Evolutionary conservation across 805 yeast species (phyloP), one percentile per base, ranked within the genome.

Genomic region (Saturnispora halmiae): DNA sequence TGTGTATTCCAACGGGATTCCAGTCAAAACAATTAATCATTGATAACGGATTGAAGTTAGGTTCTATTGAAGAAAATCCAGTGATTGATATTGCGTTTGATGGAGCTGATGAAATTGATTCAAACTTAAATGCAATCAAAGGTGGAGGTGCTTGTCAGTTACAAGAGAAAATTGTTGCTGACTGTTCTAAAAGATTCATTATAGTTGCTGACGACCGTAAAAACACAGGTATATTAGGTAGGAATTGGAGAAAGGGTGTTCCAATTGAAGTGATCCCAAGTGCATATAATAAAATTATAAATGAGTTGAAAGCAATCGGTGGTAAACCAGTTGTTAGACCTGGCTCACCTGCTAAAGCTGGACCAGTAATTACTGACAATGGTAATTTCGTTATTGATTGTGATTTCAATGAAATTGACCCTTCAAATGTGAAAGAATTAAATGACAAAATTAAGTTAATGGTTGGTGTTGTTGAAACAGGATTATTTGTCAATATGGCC

Each of bases 91-190:
- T 92, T 51, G 95, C 96, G 2, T 92, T 92, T 59, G 99, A 92
- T 61, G 99, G 99, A 34, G 97, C 98, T 2, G 99, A 92, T 62
- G 98, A 92, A 63, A 88, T 88, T 43, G 98, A 90, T 61, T 57
- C 74, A 4, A 57, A 70, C 16, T 69, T 92, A 52, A 84, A 87
- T 57, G 78, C 88, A 53, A 92, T 92, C 59, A 92, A 92, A 64
- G 99, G 99, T 50, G 99, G 99, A 36, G 99, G 99, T 31, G 99
- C 96, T 2, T 92, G 99, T 61, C 69, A 87, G 47, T 81, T 92
- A 65, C 98, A 90, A 65, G 99, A 92, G 61, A 92, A 92, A 64
- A 70, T 92, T 40, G 95, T 92, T 11, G 95, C 96, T 14, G 72
- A 75, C 42, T 76, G 85, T 46, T 77, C 96, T 3, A 66, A 73